phyloP scores from a whole-genome alignment of 129 eudicot genomes.

The Apium graveolens region DNA sequence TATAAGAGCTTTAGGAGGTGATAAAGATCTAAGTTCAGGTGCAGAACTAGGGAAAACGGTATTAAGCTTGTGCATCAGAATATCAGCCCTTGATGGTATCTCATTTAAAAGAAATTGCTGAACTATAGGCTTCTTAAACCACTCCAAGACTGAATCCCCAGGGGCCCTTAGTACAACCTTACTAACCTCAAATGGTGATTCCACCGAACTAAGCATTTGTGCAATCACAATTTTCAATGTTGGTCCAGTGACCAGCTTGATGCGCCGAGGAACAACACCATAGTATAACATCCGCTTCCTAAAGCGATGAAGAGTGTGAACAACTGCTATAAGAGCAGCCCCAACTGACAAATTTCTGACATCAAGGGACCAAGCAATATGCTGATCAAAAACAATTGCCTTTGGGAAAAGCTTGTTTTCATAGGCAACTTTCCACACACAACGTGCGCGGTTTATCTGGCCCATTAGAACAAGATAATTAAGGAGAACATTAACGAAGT shows the following conservation, averaged over 20 bases:
- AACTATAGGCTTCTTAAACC: slow-evolving; percentile 98
- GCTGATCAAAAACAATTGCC: slow-evolving; percentile 97
- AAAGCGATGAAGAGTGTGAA: slow-evolving; percentile 94
- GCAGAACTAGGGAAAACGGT: slow-evolving; percentile 91
- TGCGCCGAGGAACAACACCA: slow-evolving; percentile 90
- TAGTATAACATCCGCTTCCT: slow-evolving; percentile 94
- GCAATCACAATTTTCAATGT: slow-evolving; percentile 87
- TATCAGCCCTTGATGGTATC: slow-evolving; percentile 90
- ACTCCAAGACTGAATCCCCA: slow-evolving; percentile 87
- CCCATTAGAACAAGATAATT: slow-evolving; percentile 98
- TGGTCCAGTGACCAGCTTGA: slow-evolving; percentile 93
- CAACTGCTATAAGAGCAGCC: slow-evolving; percentile 92
- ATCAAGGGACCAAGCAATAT: slow-evolving; percentile 99
- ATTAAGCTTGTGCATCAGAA: slow-evolving; percentile 93
- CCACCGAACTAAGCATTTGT: slow-evolving; percentile 66
- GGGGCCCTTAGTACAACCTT: slow-evolving; percentile 98
- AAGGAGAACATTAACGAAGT: slow-evolving; percentile 85
- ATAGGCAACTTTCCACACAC: slow-evolving; percentile 96
- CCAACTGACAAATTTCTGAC: slow-evolving; percentile 95
- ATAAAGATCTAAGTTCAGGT: slow-evolving; percentile 76
- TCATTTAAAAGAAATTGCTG: slow-evolving; percentile 93
- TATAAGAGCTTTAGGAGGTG: slow-evolving; percentile 79
- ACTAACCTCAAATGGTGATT: slow-evolving; percentile 95
- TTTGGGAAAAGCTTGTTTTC: slow-evolving; percentile 95
- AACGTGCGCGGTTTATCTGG: slow-evolving; percentile 93